These are phyloP conservation scores for Exophiala aquamarina DNA, from an alignment of 2,329 filamentous ascomycete genomes.

Conservation along the genomic window DNA sequence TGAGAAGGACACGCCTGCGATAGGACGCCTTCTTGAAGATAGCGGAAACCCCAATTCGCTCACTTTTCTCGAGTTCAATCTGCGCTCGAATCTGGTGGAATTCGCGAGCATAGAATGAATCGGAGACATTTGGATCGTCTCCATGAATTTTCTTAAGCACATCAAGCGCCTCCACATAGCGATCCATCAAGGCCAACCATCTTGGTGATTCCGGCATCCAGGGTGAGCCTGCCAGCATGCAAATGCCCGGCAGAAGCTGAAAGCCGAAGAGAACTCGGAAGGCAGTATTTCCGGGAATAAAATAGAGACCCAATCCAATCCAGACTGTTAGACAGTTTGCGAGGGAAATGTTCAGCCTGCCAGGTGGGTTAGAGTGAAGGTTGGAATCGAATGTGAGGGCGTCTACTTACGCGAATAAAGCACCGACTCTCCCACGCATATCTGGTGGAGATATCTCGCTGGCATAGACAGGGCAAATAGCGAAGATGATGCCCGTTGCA, in stretches of 20 bases:
- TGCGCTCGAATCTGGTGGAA: conserved; percentile 14
- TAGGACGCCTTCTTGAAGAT: conserved; percentile 10
- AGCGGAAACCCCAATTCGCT: conserved; percentile 1
- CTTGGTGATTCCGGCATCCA: conserved; percentile 11
- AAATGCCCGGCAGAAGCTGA: conserved; percentile 1
- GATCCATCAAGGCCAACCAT: conserved; percentile 2
- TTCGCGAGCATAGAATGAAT: conserved; percentile 8
- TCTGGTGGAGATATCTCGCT: conserved; percentile 13
- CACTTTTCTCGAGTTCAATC: conserved; percentile 10
- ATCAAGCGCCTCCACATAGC: conserved; percentile 2
- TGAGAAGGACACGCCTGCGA: conserved; percentile 9
- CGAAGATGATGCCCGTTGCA: conserved; percentile 24
- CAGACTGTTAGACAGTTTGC: conserved; percentile 3
- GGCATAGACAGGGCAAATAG: conserved; percentile 9
- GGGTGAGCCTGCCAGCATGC: conserved; percentile 2
- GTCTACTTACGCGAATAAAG: conserved; percentile 2
- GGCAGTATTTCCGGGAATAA: background rate
- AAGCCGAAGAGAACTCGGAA: conserved; percentile 8
- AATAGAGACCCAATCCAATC: conserved; percentile 10
- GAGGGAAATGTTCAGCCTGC: conserved; percentile 9
- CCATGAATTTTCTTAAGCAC: conserved; percentile 10
- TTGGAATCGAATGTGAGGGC: background rate
- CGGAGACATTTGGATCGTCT: background rate
- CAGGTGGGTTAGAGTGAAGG: background rate
- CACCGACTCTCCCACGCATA: conserved; percentile 8